phyloP scores from a whole-genome alignment of 176 grass and related monocot genomes.

The Oryza punctata region DNA sequence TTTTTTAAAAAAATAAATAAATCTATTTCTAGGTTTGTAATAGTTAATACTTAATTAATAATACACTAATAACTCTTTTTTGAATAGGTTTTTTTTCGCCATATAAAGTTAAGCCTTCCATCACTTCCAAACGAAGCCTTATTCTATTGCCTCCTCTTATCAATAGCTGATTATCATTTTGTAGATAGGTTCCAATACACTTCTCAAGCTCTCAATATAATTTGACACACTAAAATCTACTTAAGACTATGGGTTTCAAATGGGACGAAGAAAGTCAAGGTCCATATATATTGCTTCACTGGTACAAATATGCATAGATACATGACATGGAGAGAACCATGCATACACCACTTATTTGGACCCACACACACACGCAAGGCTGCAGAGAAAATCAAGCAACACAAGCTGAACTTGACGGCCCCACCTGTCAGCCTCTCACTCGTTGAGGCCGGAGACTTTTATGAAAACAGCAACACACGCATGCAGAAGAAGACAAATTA shows the following conservation, averaged over 20 bases:
- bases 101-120: too few relatives aligned
- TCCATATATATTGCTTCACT: neutral
- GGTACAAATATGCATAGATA: neutral
- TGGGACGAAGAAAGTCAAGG: neutral
- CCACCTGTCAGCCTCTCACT: conserved; percentile 33
- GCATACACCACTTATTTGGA: conserved; percentile 6
- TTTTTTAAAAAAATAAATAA: too few relatives aligned
- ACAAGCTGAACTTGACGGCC: neutral
- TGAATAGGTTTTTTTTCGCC: too few relatives aligned
- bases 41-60: too few relatives aligned
- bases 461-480: neutral
- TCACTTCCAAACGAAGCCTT: too few relatives aligned
- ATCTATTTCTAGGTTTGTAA: too few relatives aligned
- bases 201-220: too few relatives aligned
- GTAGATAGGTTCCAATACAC: too few relatives aligned
- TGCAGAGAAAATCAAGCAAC: neutral
- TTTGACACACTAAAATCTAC: too few relatives aligned
- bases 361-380: neutral
- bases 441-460: neutral
- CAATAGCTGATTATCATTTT: too few relatives aligned
- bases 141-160: too few relatives aligned
- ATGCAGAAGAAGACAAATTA: neutral
- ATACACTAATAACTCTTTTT: too few relatives aligned
- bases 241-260: neutral
- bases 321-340: neutral